phyloP scores from a whole-genome alignment of 768 basidiomycete species.

The Brasilioporus rufonigricans region DNA sequence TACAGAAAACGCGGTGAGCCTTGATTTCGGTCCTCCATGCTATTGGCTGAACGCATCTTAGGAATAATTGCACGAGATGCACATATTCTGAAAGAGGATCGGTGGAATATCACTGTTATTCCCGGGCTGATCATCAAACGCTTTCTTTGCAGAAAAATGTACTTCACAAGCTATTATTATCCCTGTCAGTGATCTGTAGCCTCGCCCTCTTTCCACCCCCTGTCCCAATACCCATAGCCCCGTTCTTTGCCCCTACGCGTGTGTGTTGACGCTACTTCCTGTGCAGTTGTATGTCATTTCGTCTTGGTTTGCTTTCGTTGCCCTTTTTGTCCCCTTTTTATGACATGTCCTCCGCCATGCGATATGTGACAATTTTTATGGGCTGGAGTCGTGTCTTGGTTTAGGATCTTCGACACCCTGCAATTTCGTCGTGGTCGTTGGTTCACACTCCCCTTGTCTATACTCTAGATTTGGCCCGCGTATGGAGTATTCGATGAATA shows the following conservation, averaged over 20 bases:
- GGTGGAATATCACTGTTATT: slow-evolving; percentile 15
- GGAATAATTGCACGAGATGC: slow-evolving; percentile 20
- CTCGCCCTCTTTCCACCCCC: slow-evolving; percentile 2
- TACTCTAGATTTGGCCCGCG: slow-evolving; percentile 17
- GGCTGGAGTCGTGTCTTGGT: slow-evolving; percentile 9
- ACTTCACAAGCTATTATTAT: slow-evolving; percentile 35
- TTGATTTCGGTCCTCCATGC: background rate
- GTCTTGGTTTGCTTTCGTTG: slow-evolving; percentile 27
- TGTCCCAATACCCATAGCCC: slow-evolving; percentile 18
- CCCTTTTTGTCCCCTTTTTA: slow-evolving; percentile 2
- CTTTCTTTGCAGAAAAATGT: slow-evolving; percentile 31
- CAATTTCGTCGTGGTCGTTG: slow-evolving; percentile 1
- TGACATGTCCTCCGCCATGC: slow-evolving; percentile 10
- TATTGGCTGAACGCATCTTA: slow-evolving; percentile 1
- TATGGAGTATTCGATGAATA: slow-evolving; percentile 1
- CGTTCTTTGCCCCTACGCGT: background rate
- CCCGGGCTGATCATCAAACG: slow-evolving; percentile 7
- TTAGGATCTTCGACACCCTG: slow-evolving; percentile 1
- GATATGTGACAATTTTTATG: slow-evolving; percentile 15
- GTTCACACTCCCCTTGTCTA: slow-evolving; percentile 11
- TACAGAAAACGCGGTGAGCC: slow-evolving; percentile 32
- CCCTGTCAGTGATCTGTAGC: slow-evolving; percentile 29
- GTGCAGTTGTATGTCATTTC: slow-evolving; percentile 18
- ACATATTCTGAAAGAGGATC: slow-evolving; percentile 13
- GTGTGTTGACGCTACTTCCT: slow-evolving; percentile 18